Conservation (phyloP, 2,329 filamentous ascomycete species). For the Botrytis medusae region DNA sequence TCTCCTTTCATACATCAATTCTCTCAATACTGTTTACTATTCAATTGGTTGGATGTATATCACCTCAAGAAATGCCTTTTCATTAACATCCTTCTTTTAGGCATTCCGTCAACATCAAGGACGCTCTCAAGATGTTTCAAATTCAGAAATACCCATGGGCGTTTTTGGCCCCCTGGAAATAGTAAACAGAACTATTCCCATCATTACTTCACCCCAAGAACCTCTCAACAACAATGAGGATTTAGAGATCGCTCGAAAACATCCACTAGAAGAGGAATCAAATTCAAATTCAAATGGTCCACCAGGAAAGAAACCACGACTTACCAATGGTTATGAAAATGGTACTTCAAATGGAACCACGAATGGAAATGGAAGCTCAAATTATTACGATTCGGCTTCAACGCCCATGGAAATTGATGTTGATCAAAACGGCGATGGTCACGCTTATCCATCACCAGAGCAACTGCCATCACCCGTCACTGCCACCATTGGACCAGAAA, state of each 20-base stretch:
- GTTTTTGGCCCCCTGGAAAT: constrained; percentile 37
- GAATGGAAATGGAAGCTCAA: constrained; percentile 23
- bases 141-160: constrained; percentile 23
- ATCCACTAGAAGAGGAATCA: constrained; percentile 35
- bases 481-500: constrained; percentile 61
- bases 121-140: constrained; percentile 3
- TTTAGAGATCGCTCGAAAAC: constrained; percentile 38
- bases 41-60: neutral
- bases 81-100: constrained; percentile 12
- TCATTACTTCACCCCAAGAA: neutral
- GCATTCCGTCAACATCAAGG: constrained; percentile 11
- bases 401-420: constrained; percentile 49
- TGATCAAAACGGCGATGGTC: constrained; percentile 49
- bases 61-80: neutral
- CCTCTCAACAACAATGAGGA: constrained; percentile 31
- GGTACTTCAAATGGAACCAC: constrained; percentile 41
- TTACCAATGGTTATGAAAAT: constrained; percentile 63
- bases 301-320: constrained; percentile 55
- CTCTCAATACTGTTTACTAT: neutral
- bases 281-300: constrained; percentile 52
- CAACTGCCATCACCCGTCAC: constrained; percentile 52
- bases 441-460: constrained; percentile 64
- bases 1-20: neutral
- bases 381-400: constrained; percentile 50
- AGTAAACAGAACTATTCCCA: constrained; percentile 10